Percentiles rank a stretch among this genome's conserved stretches.
Conservation (phyloP, 208 protist genomes). For the Leishmania lainsoni region DNA sequence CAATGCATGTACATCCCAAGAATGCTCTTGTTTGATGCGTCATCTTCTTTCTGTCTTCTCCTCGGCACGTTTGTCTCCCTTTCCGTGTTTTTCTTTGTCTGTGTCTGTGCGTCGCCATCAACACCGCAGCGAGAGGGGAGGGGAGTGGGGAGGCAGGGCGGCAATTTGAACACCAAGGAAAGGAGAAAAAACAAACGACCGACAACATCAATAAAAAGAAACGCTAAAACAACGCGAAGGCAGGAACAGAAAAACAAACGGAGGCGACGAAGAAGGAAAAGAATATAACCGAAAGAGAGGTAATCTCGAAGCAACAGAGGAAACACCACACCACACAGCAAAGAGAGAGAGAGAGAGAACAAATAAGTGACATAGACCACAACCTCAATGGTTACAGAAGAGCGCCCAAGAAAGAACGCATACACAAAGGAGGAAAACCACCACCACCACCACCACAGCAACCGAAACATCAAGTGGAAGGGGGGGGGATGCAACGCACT, state of each 20-base stretch:
- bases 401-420: background rate
- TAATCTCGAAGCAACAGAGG: background rate
- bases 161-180: background rate
- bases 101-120: background rate
- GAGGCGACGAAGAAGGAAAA: background rate
- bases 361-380: background rate
- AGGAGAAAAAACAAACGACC: conserved; percentile 6
- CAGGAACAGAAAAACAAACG: conserved; percentile 11
- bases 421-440: background rate
- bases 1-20: too few relatives aligned
- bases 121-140: background rate
- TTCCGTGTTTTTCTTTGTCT: conserved; percentile 4
- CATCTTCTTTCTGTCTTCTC: background rate
- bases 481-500: background rate
- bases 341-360: background rate
- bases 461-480: background rate
- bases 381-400: background rate
- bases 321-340: background rate
- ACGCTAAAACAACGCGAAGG: background rate
- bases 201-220: background rate
- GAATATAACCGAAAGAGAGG: background rate
- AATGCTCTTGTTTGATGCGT: background rate
- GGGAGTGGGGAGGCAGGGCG: background rate
- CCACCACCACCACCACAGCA: background rate
- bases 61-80: background rate